Evolutionary conservation across 2,329 filamentous ascomycete species (phyloP).

Genomic region (Pseudocercospora macadamiae): DNA sequence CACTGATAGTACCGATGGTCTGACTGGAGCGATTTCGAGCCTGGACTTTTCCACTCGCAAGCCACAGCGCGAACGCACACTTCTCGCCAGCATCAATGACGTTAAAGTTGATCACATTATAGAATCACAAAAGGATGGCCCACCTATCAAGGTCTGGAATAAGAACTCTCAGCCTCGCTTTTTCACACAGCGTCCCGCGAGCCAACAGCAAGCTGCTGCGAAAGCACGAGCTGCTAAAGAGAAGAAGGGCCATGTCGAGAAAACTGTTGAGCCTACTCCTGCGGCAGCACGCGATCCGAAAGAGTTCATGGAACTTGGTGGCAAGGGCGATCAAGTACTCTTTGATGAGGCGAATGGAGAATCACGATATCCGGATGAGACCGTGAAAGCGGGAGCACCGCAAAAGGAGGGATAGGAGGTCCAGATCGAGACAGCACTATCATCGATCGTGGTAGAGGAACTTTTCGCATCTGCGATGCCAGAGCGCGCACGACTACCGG

Average conservation of each 20-base stretch:
- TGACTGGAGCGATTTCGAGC: conserved; percentile 81
- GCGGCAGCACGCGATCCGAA: conserved; percentile 66
- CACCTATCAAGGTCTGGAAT: conserved; percentile 71
- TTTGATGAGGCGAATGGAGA: conserved; percentile 63
- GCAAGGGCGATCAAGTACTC: conserved; percentile 79
- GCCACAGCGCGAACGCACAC: conserved; percentile 76
- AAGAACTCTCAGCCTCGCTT: conserved; percentile 64
- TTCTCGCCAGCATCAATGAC: conserved; percentile 80
- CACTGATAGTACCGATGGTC: conserved; percentile 86
- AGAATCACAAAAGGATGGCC: conserved; percentile 56
- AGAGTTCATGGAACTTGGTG: conserved; percentile 84
- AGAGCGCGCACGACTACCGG: too few relatives aligned
- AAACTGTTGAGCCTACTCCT: conserved; percentile 65
- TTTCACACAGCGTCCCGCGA: conserved; percentile 25
- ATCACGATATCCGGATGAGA: conserved; percentile 35
- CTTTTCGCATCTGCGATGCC: neutral
- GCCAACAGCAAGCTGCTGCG: conserved; percentile 17
- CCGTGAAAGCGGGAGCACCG: conserved; percentile 24
- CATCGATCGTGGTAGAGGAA: too few relatives aligned
- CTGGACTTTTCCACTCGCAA: conserved; percentile 86
- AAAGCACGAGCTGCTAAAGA: conserved; percentile 39
- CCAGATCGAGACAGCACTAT: too few relatives aligned
- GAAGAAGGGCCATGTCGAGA: conserved; percentile 44
- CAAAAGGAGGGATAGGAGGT: conserved; percentile 7
- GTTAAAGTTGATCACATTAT: conserved; percentile 66